Evolutionary conservation across 2,329 filamentous ascomycete species (phyloP).

Genomic region (Bipolaris gigantea): DNA sequence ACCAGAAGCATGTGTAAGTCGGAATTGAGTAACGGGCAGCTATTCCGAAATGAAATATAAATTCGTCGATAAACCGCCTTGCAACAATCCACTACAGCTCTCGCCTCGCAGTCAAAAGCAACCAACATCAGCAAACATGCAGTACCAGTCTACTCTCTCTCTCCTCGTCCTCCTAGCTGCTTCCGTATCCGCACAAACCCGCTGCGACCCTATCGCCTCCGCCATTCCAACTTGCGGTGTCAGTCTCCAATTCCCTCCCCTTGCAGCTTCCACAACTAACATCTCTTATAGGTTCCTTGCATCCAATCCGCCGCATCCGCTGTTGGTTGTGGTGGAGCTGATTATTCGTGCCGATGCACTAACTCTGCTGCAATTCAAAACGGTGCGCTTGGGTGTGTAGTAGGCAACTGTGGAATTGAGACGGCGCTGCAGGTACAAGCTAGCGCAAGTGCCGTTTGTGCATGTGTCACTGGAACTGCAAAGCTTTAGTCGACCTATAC

Average conservation of each 20-base stretch:
- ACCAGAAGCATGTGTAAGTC: neutral
- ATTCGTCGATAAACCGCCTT: neutral
- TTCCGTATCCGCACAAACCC: conserved; percentile 9
- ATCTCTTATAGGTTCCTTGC: conserved; percentile 5
- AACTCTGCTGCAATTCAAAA: conserved; percentile 7
- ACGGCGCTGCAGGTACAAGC: conserved; percentile 9
- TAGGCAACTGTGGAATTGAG: conserved; percentile 6
- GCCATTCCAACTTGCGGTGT: conserved; percentile 14
- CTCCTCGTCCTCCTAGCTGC: conserved; percentile 4
- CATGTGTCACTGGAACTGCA: conserved; percentile 1
- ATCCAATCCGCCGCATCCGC: conserved; percentile 7
- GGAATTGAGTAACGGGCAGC: too few species aligned
- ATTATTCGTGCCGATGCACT: conserved; percentile 10
- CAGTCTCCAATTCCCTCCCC: neutral
- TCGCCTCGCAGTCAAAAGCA: neutral
- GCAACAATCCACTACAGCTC: neutral
- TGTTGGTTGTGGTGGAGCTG: conserved; percentile 1
- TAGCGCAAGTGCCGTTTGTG: conserved; percentile 10
- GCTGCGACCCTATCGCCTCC: conserved; percentile 9
- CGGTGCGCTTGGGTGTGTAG: conserved; percentile 5
- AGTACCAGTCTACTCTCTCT: conserved; percentile 1
- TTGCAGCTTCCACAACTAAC: neutral
- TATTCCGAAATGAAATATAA: neutral
- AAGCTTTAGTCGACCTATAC: neutral
- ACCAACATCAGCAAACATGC: conserved; percentile 1